These are phyloP conservation scores for Lentinula sp. DNA, from an alignment of 768 basidiomycete species.

Conservation along the genomic window DNA sequence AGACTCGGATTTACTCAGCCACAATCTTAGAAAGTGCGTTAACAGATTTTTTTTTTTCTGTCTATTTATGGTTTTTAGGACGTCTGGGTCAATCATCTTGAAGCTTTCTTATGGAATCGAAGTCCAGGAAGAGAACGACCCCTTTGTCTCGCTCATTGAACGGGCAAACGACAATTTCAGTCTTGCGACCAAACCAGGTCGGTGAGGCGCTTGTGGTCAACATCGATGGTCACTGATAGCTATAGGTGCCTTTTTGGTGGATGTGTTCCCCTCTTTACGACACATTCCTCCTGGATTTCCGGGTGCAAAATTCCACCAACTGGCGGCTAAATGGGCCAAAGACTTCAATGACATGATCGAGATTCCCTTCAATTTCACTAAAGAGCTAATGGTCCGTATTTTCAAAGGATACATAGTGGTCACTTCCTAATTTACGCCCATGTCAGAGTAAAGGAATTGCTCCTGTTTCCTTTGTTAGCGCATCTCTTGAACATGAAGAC, in stretches of 20 bases:
- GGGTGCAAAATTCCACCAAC: conserved; percentile 45
- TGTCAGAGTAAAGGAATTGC: conserved; percentile 35
- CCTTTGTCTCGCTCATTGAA: conserved; percentile 46
- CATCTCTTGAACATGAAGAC: conserved; percentile 30
- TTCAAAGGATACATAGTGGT: not conserved
- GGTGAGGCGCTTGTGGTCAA: conserved; percentile 11
- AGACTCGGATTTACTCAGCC: conserved; percentile 17
- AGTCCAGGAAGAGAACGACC: conserved; percentile 44
- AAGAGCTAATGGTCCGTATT: conserved; percentile 38
- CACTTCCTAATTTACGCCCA: not conserved
- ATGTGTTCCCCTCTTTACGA: conserved; percentile 35
- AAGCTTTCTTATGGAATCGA: conserved; percentile 52
- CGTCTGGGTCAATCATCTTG: conserved; percentile 49
- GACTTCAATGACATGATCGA: conserved; percentile 33
- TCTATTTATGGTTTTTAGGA: conserved; percentile 18
- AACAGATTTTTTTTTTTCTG: not conserved
- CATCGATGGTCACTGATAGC: not conserved
- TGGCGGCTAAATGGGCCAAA: conserved; percentile 34
- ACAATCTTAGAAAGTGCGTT: conserved; percentile 37
- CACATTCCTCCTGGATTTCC: conserved; percentile 53
- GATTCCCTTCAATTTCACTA: conserved; percentile 37
- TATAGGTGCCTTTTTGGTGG: conserved; percentile 32
- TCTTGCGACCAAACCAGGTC: conserved; percentile 40
- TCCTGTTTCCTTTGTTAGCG: conserved; percentile 36
- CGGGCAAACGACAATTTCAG: conserved; percentile 47